A percentile compares a stretch with the other conserved stretches of the same genome.
phyloP scores from a whole-genome alignment of 225 moss, liverwort and hornwort genomes.

The Neckera pumila region DNA sequence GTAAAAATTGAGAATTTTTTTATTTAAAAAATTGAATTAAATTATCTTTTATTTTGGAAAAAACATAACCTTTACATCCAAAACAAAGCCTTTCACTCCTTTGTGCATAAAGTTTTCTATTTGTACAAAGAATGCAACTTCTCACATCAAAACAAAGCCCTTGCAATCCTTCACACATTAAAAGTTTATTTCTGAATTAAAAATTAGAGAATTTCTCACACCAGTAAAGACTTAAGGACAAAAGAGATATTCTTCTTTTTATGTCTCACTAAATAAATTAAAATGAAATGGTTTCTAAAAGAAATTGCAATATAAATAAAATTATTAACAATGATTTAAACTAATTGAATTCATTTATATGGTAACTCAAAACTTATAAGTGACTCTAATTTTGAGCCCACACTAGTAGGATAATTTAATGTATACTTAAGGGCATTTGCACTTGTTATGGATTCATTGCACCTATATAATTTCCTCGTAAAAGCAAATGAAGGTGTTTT shows the following conservation, averaged over 20 bases:
- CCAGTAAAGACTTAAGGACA: background rate
- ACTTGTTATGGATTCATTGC: background rate
- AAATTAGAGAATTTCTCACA: no score
- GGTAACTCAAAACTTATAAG: background rate
- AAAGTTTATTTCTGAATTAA: no score
- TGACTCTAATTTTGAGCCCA: background rate
- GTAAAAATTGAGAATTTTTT: no score
- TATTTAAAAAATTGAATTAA: no score
- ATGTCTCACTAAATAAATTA: fast-evolving
- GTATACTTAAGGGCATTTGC: background rate
- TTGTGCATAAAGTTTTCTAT: no score
- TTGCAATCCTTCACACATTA: no score
- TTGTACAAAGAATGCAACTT: no score
- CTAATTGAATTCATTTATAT: background rate
- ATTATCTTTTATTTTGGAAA: no score
- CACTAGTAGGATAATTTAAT: background rate
- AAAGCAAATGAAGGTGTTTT: no score
- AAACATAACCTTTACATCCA: no score
- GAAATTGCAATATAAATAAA: background rate
- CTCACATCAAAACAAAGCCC: no score
- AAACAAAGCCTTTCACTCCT: no score
- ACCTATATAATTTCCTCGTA: fast-evolving
- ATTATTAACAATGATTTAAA: background rate
- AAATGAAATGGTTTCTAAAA: background rate
- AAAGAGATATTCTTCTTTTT: background rate